These are phyloP conservation scores for Juncus inflexus DNA, from an alignment of 176 grass and related monocot species.

Conservation along the genomic window DNA sequence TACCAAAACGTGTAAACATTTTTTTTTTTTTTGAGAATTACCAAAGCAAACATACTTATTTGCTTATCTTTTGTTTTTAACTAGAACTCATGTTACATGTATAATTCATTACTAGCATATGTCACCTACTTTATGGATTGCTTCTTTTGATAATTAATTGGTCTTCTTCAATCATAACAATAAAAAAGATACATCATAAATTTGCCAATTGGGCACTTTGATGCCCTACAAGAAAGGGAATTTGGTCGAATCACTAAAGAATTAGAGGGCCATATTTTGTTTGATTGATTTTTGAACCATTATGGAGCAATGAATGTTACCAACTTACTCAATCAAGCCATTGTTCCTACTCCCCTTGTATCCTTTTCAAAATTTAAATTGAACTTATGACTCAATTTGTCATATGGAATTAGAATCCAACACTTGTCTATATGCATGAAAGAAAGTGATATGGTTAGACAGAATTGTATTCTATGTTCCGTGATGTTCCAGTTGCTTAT, in stretches of 20 bases:
- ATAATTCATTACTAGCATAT: too few relatives aligned
- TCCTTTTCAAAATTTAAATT: slow-evolving; percentile 24
- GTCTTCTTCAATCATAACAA: background rate
- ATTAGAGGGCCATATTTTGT: background rate
- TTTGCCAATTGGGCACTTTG: slow-evolving; percentile 6
- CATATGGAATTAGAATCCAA: slow-evolving; percentile 1
- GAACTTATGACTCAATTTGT: slow-evolving; percentile 2
- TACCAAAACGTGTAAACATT: too few relatives aligned
- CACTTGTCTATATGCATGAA: slow-evolving; percentile 15
- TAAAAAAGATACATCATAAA: background rate
- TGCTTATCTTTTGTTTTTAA: too few relatives aligned
- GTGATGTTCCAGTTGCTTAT: slow-evolving; percentile 12
- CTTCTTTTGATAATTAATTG: background rate
- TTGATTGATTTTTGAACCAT: too few relatives aligned
- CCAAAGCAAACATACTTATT: too few relatives aligned
- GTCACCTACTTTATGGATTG: background rate
- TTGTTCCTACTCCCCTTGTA: background rate
- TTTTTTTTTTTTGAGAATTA: too few relatives aligned
- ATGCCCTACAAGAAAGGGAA: slow-evolving; percentile 8
- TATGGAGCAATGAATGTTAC: slow-evolving; percentile 9
- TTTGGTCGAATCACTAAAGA: slow-evolving; percentile 7
- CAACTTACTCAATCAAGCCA: slow-evolving; percentile 10
- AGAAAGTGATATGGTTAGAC: background rate
- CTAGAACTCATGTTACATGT: too few relatives aligned
- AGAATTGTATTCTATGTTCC: slow-evolving; percentile 13